Evolutionary conservation across 192 early-diverging fungal genomes (phyloP).

Genomic region (Podila epicladia): DNA sequence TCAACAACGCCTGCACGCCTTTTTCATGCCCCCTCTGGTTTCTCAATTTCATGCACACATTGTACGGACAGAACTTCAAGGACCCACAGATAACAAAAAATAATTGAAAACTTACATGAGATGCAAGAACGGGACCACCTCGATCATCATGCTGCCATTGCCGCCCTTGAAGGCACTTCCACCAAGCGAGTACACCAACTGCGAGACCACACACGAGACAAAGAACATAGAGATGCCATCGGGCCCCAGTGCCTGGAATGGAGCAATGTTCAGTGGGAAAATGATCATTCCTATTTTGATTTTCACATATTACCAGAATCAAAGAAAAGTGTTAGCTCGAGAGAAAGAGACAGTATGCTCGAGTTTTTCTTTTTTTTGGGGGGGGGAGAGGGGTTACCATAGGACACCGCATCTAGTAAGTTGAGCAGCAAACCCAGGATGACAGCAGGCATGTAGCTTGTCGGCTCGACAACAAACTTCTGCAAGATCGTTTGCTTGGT

Average conservation of each 20-base stretch:
- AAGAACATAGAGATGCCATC: constrained; percentile 97
- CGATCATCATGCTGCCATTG: constrained; percentile 90
- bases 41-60: background rate
- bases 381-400: constrained; percentile 56
- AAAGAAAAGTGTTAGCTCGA: too few relatives aligned
- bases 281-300: constrained; percentile 75
- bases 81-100: too few relatives aligned
- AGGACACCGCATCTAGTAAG: constrained; percentile 91
- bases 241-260: constrained; percentile 76
- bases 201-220: constrained; percentile 74
- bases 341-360: too few relatives aligned
- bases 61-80: background rate
- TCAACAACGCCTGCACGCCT: too few relatives aligned
- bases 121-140: constrained; percentile 92
- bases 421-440: constrained; percentile 91
- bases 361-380: too few relatives aligned
- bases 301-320: background rate
- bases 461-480: constrained; percentile 55
- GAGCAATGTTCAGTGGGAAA: constrained; percentile 85
- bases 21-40: too few relatives aligned
- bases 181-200: constrained; percentile 78
- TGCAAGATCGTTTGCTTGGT: constrained; percentile 22
- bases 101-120: constrained; percentile 61
- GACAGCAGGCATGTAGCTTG: constrained; percentile 87
- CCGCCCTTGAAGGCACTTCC: constrained; percentile 91